Percentiles rank a stretch among this genome's conserved stretches.
Conservation (phyloP, 2,329 filamentous ascomycete species). For the Nothopassalora personata region DNA sequence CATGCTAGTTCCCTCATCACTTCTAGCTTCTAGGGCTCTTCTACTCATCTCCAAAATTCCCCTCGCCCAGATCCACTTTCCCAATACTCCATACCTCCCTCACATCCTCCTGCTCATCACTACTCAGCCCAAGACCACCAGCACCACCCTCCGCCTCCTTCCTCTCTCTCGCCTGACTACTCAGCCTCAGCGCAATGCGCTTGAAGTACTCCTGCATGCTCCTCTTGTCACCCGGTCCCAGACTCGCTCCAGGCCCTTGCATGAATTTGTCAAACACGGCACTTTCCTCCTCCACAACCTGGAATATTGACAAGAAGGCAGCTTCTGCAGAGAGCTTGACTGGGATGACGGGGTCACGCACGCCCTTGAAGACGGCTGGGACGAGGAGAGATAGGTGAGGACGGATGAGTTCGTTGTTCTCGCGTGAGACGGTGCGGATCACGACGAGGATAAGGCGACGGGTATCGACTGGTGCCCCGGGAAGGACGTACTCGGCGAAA, state of each 20-base stretch:
- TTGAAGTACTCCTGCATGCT: constrained; percentile 98
- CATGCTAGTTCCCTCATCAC: no score
- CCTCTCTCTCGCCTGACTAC: constrained; percentile 80
- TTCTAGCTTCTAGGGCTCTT: not conserved
- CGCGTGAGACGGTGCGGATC: constrained; percentile 74
- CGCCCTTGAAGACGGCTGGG: constrained; percentile 78
- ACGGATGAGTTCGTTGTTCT: constrained; percentile 72
- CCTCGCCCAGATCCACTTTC: constrained; percentile 72
- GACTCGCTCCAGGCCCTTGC: constrained; percentile 57
- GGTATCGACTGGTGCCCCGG: constrained; percentile 73
- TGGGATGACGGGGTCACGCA: constrained; percentile 87
- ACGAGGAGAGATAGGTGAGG: constrained; percentile 78
- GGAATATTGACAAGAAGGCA: constrained; percentile 86
- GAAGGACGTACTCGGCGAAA: constrained; percentile 67
- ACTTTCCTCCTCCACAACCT: constrained; percentile 78
- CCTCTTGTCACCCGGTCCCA: constrained; percentile 70
- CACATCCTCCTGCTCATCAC: constrained; percentile 91
- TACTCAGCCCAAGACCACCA: constrained; percentile 77
- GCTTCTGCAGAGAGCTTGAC: constrained; percentile 94
- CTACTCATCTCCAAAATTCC: constrained; percentile 19
- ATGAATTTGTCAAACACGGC: constrained; percentile 90
- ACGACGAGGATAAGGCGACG: constrained; percentile 83
- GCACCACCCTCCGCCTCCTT: constrained; percentile 86
- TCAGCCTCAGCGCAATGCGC: constrained; percentile 76
- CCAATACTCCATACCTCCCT: constrained; percentile 94